A percentile compares a stretch with the other conserved stretches of the same genome.
phyloP scores from a whole-genome alignment of 2,329 filamentous ascomycete species.

The Ascochyta viciae-villosae region DNA sequence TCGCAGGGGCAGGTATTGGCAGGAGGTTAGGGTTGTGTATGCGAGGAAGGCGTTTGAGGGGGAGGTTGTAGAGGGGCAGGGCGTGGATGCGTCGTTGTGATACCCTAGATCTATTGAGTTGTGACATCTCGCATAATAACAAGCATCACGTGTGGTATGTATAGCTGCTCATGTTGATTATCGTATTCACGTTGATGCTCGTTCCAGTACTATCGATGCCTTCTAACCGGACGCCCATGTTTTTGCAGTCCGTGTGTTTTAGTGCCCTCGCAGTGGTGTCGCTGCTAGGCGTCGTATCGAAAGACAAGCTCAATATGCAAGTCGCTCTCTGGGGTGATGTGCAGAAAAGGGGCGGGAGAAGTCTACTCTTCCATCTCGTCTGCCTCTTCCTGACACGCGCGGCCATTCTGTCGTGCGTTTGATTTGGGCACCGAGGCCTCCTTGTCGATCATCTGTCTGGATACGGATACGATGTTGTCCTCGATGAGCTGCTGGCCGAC shows the following conservation, averaged over 20 bases:
- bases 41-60: slow-evolving; percentile 32
- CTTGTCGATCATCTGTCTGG: slow-evolving; percentile 99
- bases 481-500: slow-evolving; percentile 97
- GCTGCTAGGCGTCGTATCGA: neutral
- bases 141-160: neutral
- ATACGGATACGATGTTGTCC: slow-evolving; percentile 99
- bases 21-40: slow-evolving; percentile 47
- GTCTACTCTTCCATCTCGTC: slow-evolving; percentile 47
- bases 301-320: slow-evolving; percentile 11
- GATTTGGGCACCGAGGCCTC: slow-evolving; percentile 84
- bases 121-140: too few species aligned
- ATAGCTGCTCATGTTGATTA: slow-evolving; percentile 10
- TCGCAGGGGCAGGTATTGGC: slow-evolving; percentile 47
- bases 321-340: neutral
- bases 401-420: slow-evolving; percentile 37
- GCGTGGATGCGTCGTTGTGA: neutral
- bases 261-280: too few species aligned
- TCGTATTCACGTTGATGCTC: slow-evolving; percentile 20
- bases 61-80: slow-evolving; percentile 12
- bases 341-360: neutral
- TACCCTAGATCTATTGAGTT: neutral
- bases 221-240: too few species aligned
- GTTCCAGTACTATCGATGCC: neutral
- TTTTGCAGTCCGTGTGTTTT: too few species aligned
- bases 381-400: slow-evolving; percentile 37